Conservation (phyloP, 768 basidiomycete species). For the Amyloporia xantha region DNA sequence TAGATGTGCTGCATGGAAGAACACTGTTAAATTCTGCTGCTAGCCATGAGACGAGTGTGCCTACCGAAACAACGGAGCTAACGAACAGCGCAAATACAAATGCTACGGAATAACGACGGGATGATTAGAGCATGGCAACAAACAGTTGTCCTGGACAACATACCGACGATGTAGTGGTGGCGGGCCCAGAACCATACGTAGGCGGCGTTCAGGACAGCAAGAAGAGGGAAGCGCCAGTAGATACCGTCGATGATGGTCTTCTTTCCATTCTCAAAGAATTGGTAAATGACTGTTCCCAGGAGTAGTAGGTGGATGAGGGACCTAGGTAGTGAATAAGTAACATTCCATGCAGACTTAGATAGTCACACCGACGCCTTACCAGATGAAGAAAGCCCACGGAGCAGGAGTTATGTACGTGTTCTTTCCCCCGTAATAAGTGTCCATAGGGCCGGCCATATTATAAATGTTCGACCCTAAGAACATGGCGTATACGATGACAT, state of each 20-base stretch:
- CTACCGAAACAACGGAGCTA: constrained; percentile 56
- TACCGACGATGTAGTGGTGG: constrained; percentile 63
- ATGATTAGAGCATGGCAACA: background rate
- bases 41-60: constrained; percentile 21
- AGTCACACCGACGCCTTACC: constrained; percentile 37
- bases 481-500: constrained; percentile 75
- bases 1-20: constrained; percentile 71
- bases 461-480: constrained; percentile 92
- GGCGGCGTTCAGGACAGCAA: constrained; percentile 81
- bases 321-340: constrained; percentile 35
- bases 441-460: constrained; percentile 69
- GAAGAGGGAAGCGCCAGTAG: constrained; percentile 86
- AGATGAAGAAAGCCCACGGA: constrained; percentile 87
- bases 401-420: constrained; percentile 95
- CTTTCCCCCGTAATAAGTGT: constrained; percentile 66
- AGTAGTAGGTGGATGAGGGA: constrained; percentile 86
- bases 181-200: constrained; percentile 85
- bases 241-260: constrained; percentile 78
- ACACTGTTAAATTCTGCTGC: constrained; percentile 23
- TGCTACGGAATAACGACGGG: constrained; percentile 39
- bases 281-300: constrained; percentile 86
- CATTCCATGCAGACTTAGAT: background rate
- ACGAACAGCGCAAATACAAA: constrained; percentile 88
- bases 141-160: too few relatives aligned
- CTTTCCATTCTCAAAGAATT: constrained; percentile 77